Evolutionary conservation across 2,329 filamentous ascomycete species (phyloP), one percentile per base, ranked within the genome.

Genomic region (Lasiodiplodia sp.): DNA sequence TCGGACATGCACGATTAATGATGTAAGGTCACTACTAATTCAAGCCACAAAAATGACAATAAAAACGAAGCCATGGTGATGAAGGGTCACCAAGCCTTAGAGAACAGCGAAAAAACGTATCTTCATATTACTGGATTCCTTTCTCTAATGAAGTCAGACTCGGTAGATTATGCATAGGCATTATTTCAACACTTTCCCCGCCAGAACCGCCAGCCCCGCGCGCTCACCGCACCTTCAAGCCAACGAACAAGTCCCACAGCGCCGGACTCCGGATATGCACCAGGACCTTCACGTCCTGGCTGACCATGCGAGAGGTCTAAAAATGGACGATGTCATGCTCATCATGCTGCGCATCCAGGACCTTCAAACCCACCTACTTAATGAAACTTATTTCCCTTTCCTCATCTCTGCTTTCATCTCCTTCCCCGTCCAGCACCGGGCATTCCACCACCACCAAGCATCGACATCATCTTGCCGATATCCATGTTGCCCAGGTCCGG

Each of bases 401-500:
- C n/a, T 21, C 21, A 10, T 8, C 18, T 21, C n/a, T 21, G 7
- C 8, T 47, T n/a, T 64, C 60, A 64, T 51, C 66, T 68, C 55
- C 66, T 16, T 56, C 67, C 67, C 25, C 67, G n/a, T 18, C 67
- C 58, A 5, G 57, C 58, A 31, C 67, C 67, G 5, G 34, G 34
- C 38, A 55, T 57, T 12, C 67, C 67, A 14, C 60, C 60, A 6
- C 75, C 75, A 0, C 77, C 77, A 75, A 80, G 79, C 77, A 78
- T 78, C 55, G 77, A 75, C 76, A 78, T 78, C 75, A 79, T 75
- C 57, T 69, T 69, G 23, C 63, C 70, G 70, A 74, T 72, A 56
- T 74, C 72, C 47, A 73, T 72, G 6, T 84, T 86, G 65, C 82
- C 82, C 80, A 87, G 73, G 57, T 84, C 82, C 1, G 91, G 90